Base-by-base conservation (phyloP, 2,329 filamentous ascomycete genomes). In the Verticillium isaacii region DNA sequence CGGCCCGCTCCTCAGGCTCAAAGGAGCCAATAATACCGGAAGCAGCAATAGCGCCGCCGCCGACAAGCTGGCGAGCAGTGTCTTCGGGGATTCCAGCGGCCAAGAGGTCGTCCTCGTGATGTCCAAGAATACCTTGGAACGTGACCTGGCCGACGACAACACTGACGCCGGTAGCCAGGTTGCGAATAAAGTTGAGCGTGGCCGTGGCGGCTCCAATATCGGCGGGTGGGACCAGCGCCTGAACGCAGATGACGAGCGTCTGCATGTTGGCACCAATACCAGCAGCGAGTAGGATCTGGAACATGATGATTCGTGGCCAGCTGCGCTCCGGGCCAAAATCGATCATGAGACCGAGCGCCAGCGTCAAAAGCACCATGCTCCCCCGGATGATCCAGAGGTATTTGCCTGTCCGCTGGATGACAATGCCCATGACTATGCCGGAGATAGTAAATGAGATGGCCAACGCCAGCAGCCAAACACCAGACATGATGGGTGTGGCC, bases 191-290 rank as follows among this genome's bases (percentile, higher is more conserved):
- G 9, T 82, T 79, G 66, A 89, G 88, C 1, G 86, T 88, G 0
- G 87, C 82, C 0, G 88, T 90, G 0, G 85, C 87, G 1, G 87
- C 83, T n/a, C 85, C 89, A 58, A 89, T 89, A 67, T 91, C 88
- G 34, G 82, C 79, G 41, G 80, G 81, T 25, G 83, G 78, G 25
- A 89, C 80, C 57, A 84, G 81, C 25, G 85, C 84, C 72, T 91
- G 89, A 5, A 90, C 76, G 0, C 88, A 87, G 58, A 91, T 86
- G 11, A 91, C 79, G 1, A 88, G 88, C 1, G 83, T 78, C 69
- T 91, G 87, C 74, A 91, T 90, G 68, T 89, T 87, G 8, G 87
- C 87, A 0, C 88, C 89, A 6, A 88, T 78, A 15, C 87, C 87
- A 9, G 88, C 75, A 50, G 87, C 87, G 0, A 83, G 82, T 29